Percentiles rank a stretch among this genome's conserved stretches.
Conservation (phyloP, 768 basidiomycete genomes). For the Lactarius evosmus region DNA sequence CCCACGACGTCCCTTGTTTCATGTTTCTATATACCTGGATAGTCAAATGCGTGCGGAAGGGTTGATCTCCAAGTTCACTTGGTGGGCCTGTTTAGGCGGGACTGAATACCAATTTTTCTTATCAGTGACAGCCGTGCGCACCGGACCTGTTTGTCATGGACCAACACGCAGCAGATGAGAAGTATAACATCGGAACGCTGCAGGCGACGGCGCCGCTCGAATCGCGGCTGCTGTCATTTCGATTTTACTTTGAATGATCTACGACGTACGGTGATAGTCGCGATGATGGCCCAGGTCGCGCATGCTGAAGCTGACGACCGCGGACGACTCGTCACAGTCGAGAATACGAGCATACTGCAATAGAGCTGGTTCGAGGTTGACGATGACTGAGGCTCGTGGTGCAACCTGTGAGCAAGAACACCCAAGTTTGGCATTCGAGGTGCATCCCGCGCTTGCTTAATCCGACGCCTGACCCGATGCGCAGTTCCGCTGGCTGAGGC, state of each 20-base stretch:
- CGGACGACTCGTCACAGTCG: constrained; percentile 86
- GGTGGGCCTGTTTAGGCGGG: constrained; percentile 70
- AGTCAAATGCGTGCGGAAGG: constrained; percentile 61
- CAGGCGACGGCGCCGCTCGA: constrained; percentile 88
- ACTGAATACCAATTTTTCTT: constrained; percentile 91
- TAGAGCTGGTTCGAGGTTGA: constrained; percentile 87
- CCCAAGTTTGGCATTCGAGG: constrained; percentile 88
- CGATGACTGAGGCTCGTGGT: constrained; percentile 63
- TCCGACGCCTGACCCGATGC: constrained; percentile 4
- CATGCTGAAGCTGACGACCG: constrained; percentile 76
- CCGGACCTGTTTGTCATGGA: constrained; percentile 94
- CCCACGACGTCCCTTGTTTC: not conserved
- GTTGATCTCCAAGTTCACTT: constrained; percentile 75
- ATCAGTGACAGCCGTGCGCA: constrained; percentile 86
- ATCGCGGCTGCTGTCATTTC: constrained; percentile 72
- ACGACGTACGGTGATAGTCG: too few relatives aligned
- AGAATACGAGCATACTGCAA: constrained; percentile 76
- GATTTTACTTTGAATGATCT: too few relatives aligned
- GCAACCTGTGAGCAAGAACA: constrained; percentile 89
- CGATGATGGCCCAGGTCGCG: constrained; percentile 54
- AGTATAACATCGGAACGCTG: constrained; percentile 95
- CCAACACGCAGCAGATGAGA: constrained; percentile 97
- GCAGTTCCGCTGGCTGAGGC: not conserved
- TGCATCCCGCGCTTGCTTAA: constrained; percentile 32
- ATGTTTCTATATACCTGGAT: constrained; percentile 21